Evolutionary conservation across 2,329 filamentous ascomycete genomes (phyloP).

Genomic region (Sclerotiophoma versabilis): DNA sequence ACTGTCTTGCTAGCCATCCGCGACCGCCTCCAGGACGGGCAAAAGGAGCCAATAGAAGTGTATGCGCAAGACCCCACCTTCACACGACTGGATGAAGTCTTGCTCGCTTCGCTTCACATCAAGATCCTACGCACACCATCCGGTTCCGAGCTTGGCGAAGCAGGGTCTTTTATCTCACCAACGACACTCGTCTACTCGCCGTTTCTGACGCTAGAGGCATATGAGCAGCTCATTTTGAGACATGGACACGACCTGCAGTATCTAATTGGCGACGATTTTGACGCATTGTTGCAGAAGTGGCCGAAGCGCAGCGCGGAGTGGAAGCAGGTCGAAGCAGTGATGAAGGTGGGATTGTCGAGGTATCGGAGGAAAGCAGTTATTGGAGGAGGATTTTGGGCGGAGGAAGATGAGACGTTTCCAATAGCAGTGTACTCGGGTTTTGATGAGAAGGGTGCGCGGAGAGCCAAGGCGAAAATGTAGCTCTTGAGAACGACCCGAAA

Average conservation of each 20-base stretch:
- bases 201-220: slow-evolving; percentile 36
- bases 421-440: slow-evolving; percentile 36
- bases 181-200: slow-evolving; percentile 38
- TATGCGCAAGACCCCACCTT: slow-evolving; percentile 44
- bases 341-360: slow-evolving; percentile 18
- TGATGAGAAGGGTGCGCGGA: background rate
- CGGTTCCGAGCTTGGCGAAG: slow-evolving; percentile 35
- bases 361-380: slow-evolving; percentile 28
- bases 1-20: slow-evolving; percentile 34
- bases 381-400: slow-evolving; percentile 35
- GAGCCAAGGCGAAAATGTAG: too few relatives aligned
- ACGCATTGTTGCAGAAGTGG: slow-evolving; percentile 36
- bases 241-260: slow-evolving; percentile 15
- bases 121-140: slow-evolving; percentile 34
- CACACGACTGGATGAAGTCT: slow-evolving; percentile 35
- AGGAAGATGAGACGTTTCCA: slow-evolving; percentile 35
- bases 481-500: too few relatives aligned
- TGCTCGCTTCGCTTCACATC: slow-evolving; percentile 30
- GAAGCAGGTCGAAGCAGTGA: slow-evolving; percentile 28
- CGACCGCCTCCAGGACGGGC: slow-evolving; percentile 11
- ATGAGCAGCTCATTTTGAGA: slow-evolving; percentile 20
- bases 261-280: slow-evolving; percentile 40
- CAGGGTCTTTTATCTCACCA: slow-evolving; percentile 26
- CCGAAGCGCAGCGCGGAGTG: slow-evolving; percentile 36
- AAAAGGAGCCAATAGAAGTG: slow-evolving; percentile 17